phyloP scores from a whole-genome alignment of 2,329 filamentous ascomycete genomes.

The Ophiosphaerella narmari region DNA sequence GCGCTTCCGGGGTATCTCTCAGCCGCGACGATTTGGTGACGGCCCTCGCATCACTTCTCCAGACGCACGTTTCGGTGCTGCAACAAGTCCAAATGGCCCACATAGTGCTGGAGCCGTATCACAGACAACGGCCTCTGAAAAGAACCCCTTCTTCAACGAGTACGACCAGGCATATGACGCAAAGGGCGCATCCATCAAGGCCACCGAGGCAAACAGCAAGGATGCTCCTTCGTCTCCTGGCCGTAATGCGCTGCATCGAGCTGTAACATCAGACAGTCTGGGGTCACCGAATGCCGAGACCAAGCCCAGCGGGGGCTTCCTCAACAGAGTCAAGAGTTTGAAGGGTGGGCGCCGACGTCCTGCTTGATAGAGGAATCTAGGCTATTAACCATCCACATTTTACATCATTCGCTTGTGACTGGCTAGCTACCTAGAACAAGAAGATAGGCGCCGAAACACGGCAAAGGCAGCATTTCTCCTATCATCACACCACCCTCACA shows the following conservation, averaged over 20 bases:
- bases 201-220: constrained; percentile 47
- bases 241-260: constrained; percentile 37
- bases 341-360: constrained; percentile 44
- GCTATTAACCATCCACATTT: background rate
- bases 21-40: constrained; percentile 62
- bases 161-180: constrained; percentile 70
- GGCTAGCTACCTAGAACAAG: background rate
- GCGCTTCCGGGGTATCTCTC: constrained; percentile 83
- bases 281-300: constrained; percentile 24
- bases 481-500: constrained; percentile 20
- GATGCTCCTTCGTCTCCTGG: constrained; percentile 33
- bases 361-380: constrained; percentile 21
- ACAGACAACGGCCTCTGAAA: constrained; percentile 48
- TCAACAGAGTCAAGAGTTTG: constrained; percentile 45
- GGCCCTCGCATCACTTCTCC: constrained; percentile 49
- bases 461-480: constrained; percentile 13
- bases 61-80: constrained; percentile 57
- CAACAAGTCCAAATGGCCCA: constrained; percentile 34
- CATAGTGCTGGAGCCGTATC: constrained; percentile 48
- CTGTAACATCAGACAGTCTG: constrained; percentile 39
- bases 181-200: constrained; percentile 64
- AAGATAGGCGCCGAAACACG: background rate
- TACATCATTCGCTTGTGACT: background rate
- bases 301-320: constrained; percentile 39
- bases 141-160: constrained; percentile 81